A percentile compares a stretch with the other conserved stretches of the same genome.
Conservation (phyloP, 2,329 filamentous ascomycete species). For the Sarocladiaceae sp. region DNA sequence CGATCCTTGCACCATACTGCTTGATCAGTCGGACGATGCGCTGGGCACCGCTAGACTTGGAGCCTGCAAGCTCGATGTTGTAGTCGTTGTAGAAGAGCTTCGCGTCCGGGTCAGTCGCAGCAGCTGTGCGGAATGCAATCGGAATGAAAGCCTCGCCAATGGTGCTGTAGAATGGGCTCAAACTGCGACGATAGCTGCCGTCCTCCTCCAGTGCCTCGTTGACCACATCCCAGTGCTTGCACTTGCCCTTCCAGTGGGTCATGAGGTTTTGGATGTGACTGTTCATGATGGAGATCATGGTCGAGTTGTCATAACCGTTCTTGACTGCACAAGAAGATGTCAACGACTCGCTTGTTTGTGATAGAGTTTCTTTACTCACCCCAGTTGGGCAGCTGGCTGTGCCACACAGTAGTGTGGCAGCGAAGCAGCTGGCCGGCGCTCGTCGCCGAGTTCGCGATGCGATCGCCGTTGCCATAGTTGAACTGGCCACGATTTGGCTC, state of each 20-base stretch:
- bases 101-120: slow-evolving; percentile 44
- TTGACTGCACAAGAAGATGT: neutral
- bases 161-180: slow-evolving; percentile 48
- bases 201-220: slow-evolving; percentile 58
- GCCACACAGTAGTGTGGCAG: slow-evolving; percentile 53
- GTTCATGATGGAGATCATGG: slow-evolving; percentile 43
- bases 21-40: slow-evolving; percentile 2
- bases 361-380: too few species aligned
- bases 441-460: slow-evolving; percentile 41
- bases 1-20: slow-evolving; percentile 1
- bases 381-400: slow-evolving; percentile 29
- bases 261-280: slow-evolving; percentile 55
- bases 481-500: slow-evolving; percentile 53
- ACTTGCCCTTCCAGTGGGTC: slow-evolving; percentile 51
- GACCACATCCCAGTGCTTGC: slow-evolving; percentile 59
- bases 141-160: slow-evolving; percentile 52
- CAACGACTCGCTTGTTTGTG: too few species aligned
- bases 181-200: slow-evolving; percentile 42
- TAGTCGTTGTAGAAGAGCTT: slow-evolving; percentile 54
- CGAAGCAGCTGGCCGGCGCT: slow-evolving; percentile 46
- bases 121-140: slow-evolving; percentile 50
- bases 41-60: slow-evolving; percentile 26
- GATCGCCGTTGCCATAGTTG: slow-evolving; percentile 51
- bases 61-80: slow-evolving; percentile 48
- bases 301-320: slow-evolving; percentile 20